These are phyloP conservation scores for Phialophora chinensis DNA, from an alignment of 2,329 filamentous ascomycete genomes.

Conservation along the genomic window DNA sequence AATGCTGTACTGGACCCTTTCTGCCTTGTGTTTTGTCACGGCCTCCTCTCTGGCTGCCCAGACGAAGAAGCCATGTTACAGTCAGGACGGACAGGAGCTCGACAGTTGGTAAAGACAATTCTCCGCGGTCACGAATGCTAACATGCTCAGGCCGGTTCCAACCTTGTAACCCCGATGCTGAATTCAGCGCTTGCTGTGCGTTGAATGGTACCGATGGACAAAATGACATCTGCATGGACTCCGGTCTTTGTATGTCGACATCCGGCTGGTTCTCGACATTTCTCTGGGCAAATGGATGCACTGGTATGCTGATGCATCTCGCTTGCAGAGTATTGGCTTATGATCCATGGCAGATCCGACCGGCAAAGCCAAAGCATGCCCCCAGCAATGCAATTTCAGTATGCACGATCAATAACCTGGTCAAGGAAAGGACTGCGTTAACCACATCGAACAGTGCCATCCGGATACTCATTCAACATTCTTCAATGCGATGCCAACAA, in stretches of 20 bases:
- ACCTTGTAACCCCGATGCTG: constrained; percentile 22
- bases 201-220: constrained; percentile 24
- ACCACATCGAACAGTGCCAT: constrained; percentile 1
- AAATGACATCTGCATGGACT: constrained; percentile 29
- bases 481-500: constrained; percentile 26
- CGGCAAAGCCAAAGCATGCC: constrained; percentile 26
- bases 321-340: background rate
- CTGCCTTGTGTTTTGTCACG: background rate
- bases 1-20: background rate
- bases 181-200: constrained; percentile 24
- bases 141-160: constrained; percentile 15
- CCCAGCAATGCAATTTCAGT: constrained; percentile 26
- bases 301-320: background rate
- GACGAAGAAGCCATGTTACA: constrained; percentile 24
- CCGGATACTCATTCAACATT: constrained; percentile 21
- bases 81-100: constrained; percentile 22
- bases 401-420: background rate
- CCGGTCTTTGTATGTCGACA: constrained; percentile 29
- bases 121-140: background rate
- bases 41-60: constrained; percentile 8
- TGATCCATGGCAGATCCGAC: constrained; percentile 18
- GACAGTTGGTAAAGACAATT: constrained; percentile 4
- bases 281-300: constrained; percentile 27
- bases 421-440: background rate
- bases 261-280: constrained; percentile 21